Evolutionary conservation across 495 filamentous ascomycete genomes (phyloP).

Genomic region (Beverwykella pulmonaria): DNA sequence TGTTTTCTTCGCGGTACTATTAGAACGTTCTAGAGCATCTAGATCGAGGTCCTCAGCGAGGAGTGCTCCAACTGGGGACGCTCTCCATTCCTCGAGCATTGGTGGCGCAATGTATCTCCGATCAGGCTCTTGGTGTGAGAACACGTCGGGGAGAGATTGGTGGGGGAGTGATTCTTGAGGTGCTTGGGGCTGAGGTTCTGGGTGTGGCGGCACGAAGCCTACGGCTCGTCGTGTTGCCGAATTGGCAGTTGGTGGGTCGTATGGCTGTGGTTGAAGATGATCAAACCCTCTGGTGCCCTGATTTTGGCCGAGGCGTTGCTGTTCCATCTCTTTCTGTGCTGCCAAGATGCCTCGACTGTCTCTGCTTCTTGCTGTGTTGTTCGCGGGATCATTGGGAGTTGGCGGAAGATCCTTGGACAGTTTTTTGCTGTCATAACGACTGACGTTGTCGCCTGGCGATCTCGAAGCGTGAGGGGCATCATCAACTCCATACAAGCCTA

Average conservation of each 20-base stretch:
- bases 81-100: slow-evolving; percentile 46
- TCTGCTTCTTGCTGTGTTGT: slow-evolving; percentile 15
- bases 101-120: slow-evolving; percentile 33
- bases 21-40: slow-evolving; percentile 25
- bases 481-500: slow-evolving; percentile 33
- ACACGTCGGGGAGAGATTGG: slow-evolving; percentile 34
- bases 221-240: slow-evolving; percentile 34
- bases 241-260: neutral
- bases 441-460: slow-evolving; percentile 9
- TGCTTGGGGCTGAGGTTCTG: slow-evolving; percentile 7
- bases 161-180: slow-evolving; percentile 25
- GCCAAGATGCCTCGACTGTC: slow-evolving; percentile 36
- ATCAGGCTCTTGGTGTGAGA: slow-evolving; percentile 40
- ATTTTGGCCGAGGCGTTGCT: slow-evolving; percentile 34
- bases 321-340: slow-evolving; percentile 38
- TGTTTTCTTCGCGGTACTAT: slow-evolving; percentile 28
- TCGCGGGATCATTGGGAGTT: slow-evolving; percentile 11
- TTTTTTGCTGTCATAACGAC: slow-evolving; percentile 31
- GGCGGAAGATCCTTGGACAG: slow-evolving; percentile 37
- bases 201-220: slow-evolving; percentile 33
- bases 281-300: slow-evolving; percentile 20
- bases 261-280: neutral
- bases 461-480: slow-evolving; percentile 15
- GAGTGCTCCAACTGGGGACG: slow-evolving; percentile 35
- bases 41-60: slow-evolving; percentile 39